Percentiles rank a stretch among this genome's conserved stretches.
phyloP scores from a whole-genome alignment of 176 grass and related monocot genomes.

The Zizania latifolia region DNA sequence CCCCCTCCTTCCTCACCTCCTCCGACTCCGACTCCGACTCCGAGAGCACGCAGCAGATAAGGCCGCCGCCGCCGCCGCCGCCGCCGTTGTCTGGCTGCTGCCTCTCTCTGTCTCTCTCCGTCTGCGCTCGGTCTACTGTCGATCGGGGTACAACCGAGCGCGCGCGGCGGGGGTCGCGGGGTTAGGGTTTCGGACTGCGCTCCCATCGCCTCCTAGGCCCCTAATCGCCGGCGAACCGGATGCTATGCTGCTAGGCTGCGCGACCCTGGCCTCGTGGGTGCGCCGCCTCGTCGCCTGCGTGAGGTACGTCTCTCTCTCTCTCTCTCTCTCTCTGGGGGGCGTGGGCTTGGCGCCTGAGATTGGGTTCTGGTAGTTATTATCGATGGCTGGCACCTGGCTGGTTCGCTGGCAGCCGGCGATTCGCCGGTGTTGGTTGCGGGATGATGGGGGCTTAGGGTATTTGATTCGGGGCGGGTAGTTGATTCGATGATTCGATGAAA shows the following conservation, averaged over 20 bases:
- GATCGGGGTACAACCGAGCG: too few species aligned
- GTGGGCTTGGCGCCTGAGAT: not conserved
- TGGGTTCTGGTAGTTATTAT: not conserved
- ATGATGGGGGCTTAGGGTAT: not conserved
- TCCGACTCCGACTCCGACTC: not conserved
- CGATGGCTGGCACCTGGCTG: not conserved
- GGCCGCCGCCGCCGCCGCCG: not conserved
- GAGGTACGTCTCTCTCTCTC: slow-evolving; percentile 40
- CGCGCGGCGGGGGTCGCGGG: too few species aligned
- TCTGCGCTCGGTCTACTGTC: too few species aligned
- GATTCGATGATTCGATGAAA: not conserved
- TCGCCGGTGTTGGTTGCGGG: not conserved
- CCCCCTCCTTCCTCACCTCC: not conserved
- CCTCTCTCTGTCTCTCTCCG: too few species aligned
- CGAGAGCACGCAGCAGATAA: not conserved
- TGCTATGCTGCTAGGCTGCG: slow-evolving; percentile 63
- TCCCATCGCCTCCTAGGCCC: not conserved
- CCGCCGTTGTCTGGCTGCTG: too few species aligned
- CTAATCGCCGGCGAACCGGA: slow-evolving; percentile 16
- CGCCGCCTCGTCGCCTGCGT: slow-evolving; percentile 75
- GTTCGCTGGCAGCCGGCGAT: not conserved
- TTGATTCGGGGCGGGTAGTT: not conserved
- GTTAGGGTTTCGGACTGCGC: not conserved
- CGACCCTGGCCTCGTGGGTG: slow-evolving; percentile 63
- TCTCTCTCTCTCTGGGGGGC: too few species aligned